Evolutionary conservation across 23 red algal species (phyloP).

Genomic region (Agarophyton chilense): DNA sequence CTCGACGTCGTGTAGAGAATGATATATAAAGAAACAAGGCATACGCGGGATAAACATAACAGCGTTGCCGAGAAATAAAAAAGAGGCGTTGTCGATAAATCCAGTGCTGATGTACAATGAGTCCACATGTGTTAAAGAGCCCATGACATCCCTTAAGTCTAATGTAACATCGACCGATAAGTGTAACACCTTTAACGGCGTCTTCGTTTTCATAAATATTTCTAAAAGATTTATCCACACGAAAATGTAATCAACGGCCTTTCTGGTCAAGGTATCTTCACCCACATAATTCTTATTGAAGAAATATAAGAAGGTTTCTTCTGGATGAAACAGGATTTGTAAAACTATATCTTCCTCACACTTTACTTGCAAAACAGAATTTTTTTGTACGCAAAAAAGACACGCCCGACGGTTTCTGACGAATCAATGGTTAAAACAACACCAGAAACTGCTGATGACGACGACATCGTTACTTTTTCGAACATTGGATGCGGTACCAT

Average conservation of each 20-base stretch:
- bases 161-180: neutral
- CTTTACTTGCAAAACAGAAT: neutral
- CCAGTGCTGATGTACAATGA: neutral
- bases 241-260: neutral
- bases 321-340: neutral
- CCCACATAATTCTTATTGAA: neutral
- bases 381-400: constrained; percentile 19
- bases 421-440: neutral
- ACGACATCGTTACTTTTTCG: too few species aligned
- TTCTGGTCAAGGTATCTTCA: neutral
- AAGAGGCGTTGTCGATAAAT: constrained; percentile 2
- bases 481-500: neutral
- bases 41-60: neutral
- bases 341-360: neutral
- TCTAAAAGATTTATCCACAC: neutral
- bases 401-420: neutral
- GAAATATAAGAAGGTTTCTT: too few species aligned
- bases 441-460: neutral
- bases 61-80: neutral
- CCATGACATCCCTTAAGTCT: neutral
- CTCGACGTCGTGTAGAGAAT: neutral
- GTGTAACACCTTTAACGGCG: neutral
- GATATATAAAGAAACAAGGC: neutral
- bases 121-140: neutral
- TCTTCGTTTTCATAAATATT: neutral